A percentile compares a stretch with the other conserved stretches of the same genome.
Conservation (phyloP, 2,329 filamentous ascomycete genomes). For the Onygenales sp. region DNA sequence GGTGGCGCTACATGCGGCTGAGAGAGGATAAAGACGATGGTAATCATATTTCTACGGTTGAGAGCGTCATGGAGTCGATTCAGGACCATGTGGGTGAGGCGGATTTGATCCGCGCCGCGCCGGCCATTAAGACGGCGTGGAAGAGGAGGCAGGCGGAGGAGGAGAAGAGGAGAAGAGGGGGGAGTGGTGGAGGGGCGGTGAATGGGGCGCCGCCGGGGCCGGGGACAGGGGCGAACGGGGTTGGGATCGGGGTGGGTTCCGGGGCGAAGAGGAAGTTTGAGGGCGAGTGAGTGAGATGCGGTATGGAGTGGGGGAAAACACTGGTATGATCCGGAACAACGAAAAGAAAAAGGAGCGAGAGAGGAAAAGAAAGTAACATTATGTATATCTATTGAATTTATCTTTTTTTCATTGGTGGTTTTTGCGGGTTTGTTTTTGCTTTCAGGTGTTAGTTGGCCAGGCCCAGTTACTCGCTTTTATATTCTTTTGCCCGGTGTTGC, state of each 20-base stretch:
- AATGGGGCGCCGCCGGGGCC: slow-evolving; percentile 8
- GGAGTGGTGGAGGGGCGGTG: slow-evolving; percentile 8
- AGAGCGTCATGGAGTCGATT: slow-evolving; percentile 84
- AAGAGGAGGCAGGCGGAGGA: slow-evolving; percentile 48
- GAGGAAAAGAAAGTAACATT: neutral
- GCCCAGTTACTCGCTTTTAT: no score
- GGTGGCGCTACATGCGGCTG: slow-evolving; percentile 83
- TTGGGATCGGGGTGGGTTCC: slow-evolving; percentile 24
- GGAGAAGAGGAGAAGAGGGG: slow-evolving; percentile 16
- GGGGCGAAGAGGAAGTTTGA: slow-evolving; percentile 34
- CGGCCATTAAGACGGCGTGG: slow-evolving; percentile 68
- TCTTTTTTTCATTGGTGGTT: neutral
- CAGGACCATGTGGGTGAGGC: slow-evolving; percentile 72
- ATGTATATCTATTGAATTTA: neutral
- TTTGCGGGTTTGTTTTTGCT: neutral
- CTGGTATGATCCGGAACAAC: neutral
- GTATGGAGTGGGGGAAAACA: neutral
- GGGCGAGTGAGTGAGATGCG: slow-evolving; percentile 17
- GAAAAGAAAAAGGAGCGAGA: neutral
- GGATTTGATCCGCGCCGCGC: slow-evolving; percentile 63
- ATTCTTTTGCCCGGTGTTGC: no score
- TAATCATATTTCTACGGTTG: slow-evolving; percentile 77
- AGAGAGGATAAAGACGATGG: slow-evolving; percentile 87
- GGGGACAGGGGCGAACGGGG: slow-evolving; percentile 15
- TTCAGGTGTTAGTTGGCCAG: no score